These are phyloP conservation scores for Gossypium lobatum DNA, from an alignment of 441 rosid species.

Conservation along the genomic window DNA sequence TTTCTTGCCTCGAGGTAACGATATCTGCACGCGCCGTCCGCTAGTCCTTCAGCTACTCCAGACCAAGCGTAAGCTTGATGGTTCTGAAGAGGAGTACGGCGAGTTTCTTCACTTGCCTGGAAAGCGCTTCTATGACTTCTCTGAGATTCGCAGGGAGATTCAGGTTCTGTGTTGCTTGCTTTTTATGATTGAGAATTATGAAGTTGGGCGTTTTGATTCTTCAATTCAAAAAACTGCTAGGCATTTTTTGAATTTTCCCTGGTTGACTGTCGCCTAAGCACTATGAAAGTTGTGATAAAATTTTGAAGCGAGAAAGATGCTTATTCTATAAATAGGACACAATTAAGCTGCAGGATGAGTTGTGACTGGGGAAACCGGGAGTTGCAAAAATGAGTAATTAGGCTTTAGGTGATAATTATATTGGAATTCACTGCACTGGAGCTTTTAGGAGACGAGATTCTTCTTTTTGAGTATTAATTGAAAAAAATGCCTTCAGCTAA, in stretches of 20 bases:
- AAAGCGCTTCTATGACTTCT: slow-evolving; percentile 62
- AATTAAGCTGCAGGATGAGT: background rate
- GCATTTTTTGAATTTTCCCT: background rate
- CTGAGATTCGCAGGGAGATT: slow-evolving; percentile 76
- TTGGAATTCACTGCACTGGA: background rate
- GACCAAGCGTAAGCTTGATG: slow-evolving; percentile 51
- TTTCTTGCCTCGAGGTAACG: slow-evolving; percentile 65
- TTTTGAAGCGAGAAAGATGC: background rate
- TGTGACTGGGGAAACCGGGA: background rate
- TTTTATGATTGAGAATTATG: slow-evolving; percentile 1
- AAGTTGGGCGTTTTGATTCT: background rate
- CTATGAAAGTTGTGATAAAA: background rate
- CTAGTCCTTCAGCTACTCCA: slow-evolving; percentile 76
- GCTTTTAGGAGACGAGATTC: background rate
- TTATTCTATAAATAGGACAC: background rate
- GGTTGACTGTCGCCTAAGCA: slow-evolving; percentile 7
- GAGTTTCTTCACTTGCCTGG: slow-evolving; percentile 77
- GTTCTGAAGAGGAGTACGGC: slow-evolving; percentile 66
- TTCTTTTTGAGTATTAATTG: background rate
- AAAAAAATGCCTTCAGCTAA: background rate
- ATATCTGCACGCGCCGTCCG: slow-evolving; percentile 77
- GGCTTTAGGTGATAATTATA: background rate
- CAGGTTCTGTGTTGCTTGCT: slow-evolving; percentile 31
- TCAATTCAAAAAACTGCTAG: background rate
- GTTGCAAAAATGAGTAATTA: background rate